phyloP scores from a whole-genome alignment of 306 rosid genomes.

The Vigna reflexopilosa region DNA sequence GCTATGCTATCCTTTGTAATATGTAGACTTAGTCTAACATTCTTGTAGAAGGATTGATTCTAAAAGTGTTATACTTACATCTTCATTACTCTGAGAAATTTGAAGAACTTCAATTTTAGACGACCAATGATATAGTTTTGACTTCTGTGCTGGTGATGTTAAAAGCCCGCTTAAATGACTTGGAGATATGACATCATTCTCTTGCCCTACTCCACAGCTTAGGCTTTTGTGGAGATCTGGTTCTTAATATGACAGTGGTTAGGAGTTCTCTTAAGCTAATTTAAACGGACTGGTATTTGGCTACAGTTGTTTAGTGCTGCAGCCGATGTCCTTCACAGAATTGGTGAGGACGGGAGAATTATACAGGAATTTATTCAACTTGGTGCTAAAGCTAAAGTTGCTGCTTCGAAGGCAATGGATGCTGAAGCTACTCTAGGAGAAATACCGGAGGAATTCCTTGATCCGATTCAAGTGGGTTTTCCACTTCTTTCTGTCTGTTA shows the following conservation, averaged over 20 bases:
- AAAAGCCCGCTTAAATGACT: too few species aligned
- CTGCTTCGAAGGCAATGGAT: constrained; percentile 97
- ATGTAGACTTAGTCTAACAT: background rate
- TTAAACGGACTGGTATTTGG: constrained; percentile 43
- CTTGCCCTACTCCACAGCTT: too few species aligned
- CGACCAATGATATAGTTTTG: too few species aligned
- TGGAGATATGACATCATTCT: too few species aligned
- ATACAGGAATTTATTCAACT: constrained; percentile 82
- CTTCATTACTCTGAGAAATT: background rate
- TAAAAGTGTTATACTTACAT: background rate
- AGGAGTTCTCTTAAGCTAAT: background rate
- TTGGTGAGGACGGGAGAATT: constrained; percentile 87
- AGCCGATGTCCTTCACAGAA: constrained; percentile 82
- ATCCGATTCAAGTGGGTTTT: constrained; percentile 89
- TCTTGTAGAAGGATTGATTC: background rate
- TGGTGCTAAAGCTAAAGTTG: constrained; percentile 86
- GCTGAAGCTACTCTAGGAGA: constrained; percentile 94
- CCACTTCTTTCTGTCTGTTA: background rate
- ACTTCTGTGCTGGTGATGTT: too few species aligned
- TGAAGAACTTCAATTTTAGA: constrained; percentile 2
- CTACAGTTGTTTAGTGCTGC: constrained; percentile 91
- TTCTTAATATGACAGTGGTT: too few species aligned
- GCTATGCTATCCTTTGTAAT: constrained; percentile 10
- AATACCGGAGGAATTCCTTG: constrained; percentile 98
- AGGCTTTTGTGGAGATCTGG: too few species aligned